phyloP scores from a whole-genome alignment of 2,329 filamentous ascomycete species.

The Fusarium staphyleae region DNA sequence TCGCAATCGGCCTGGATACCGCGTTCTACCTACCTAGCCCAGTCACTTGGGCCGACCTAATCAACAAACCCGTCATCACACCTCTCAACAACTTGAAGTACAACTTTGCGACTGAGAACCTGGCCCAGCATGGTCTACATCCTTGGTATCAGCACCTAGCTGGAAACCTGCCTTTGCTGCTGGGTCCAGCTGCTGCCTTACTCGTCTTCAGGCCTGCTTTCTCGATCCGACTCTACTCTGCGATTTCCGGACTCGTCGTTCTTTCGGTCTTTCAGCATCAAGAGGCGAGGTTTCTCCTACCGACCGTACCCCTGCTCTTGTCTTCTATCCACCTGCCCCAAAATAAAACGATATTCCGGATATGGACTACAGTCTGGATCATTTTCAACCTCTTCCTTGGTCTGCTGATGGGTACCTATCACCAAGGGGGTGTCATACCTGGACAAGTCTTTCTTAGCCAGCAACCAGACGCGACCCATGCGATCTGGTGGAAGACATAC shows the following conservation, averaged over 20 bases:
- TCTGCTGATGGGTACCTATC: slow-evolving; percentile 79
- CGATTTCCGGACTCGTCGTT: slow-evolving; percentile 72
- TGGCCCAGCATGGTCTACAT: slow-evolving; percentile 78
- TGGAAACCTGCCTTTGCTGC: slow-evolving; percentile 72
- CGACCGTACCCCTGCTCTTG: slow-evolving; percentile 77
- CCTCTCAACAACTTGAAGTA: slow-evolving; percentile 81
- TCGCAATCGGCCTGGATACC: slow-evolving; percentile 85
- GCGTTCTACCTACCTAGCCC: slow-evolving; percentile 75
- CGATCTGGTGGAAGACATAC: slow-evolving; percentile 88
- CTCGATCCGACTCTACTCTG: slow-evolving; percentile 73
- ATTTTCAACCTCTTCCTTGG: slow-evolving; percentile 73
- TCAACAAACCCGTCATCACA: slow-evolving; percentile 72
- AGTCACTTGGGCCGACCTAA: slow-evolving; percentile 69
- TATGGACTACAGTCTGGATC: slow-evolving; percentile 70
- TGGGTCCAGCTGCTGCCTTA: slow-evolving; percentile 72
- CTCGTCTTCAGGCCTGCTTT: slow-evolving; percentile 64
- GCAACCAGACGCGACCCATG: slow-evolving; percentile 71
- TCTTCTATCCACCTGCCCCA: slow-evolving; percentile 74
- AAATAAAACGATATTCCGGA: slow-evolving; percentile 54
- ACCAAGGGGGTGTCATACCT: slow-evolving; percentile 80
- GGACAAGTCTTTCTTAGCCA: slow-evolving; percentile 77
- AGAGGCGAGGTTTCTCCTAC: slow-evolving; percentile 79
- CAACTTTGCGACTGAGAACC: slow-evolving; percentile 73
- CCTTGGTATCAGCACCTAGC: slow-evolving; percentile 80
- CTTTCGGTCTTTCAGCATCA: slow-evolving; percentile 81